Percentiles rank a stretch among this genome's conserved stretches.
These are phyloP conservation scores for Byssochlamys sp. DNA, from an alignment of 2,329 filamentous ascomycete genomes.

Conservation along the genomic window DNA sequence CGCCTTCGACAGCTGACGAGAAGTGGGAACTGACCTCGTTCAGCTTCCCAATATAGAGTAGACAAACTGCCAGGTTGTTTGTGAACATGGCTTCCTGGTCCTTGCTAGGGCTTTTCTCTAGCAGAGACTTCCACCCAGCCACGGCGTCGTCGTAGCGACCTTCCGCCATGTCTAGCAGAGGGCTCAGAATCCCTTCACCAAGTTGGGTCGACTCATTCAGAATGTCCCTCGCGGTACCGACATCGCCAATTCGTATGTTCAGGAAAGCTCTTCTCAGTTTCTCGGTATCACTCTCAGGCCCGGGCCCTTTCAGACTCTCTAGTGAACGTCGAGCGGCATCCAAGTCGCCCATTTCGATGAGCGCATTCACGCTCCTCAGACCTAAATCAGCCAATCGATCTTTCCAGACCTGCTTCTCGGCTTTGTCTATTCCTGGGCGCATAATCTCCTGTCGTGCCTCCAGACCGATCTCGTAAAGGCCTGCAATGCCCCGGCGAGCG, in stretches of 20 bases:
- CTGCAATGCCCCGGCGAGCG: conserved; percentile 72
- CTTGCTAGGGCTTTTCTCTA: conserved; percentile 34
- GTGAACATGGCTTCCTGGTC: conserved; percentile 58
- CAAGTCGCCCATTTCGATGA: conserved; percentile 66
- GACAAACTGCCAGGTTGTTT: conserved; percentile 74
- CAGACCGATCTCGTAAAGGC: conserved; percentile 75
- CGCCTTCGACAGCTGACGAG: not conserved
- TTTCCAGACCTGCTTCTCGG: conserved; percentile 59
- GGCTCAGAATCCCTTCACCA: conserved; percentile 33
- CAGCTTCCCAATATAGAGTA: conserved; percentile 72
- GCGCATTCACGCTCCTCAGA: conserved; percentile 46
- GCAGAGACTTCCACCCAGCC: conserved; percentile 49
- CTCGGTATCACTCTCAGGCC: conserved; percentile 19
- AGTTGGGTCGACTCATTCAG: conserved; percentile 37
- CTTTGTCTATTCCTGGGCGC: conserved; percentile 42
- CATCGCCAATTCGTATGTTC: conserved; percentile 69
- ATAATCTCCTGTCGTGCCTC: conserved; percentile 59
- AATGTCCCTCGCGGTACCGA: conserved; percentile 54
- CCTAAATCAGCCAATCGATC: conserved; percentile 65
- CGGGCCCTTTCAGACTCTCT: conserved; percentile 41
- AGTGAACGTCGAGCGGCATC: conserved; percentile 69
- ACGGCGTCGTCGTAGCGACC: conserved; percentile 60
- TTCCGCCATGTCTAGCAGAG: conserved; percentile 69
- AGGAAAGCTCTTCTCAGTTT: conserved; percentile 50
- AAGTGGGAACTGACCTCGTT: conserved; percentile 47